These are phyloP conservation scores for Phytophthora chlamydospora DNA, from an alignment of 352 stramenopile species.

Conservation along the genomic window DNA sequence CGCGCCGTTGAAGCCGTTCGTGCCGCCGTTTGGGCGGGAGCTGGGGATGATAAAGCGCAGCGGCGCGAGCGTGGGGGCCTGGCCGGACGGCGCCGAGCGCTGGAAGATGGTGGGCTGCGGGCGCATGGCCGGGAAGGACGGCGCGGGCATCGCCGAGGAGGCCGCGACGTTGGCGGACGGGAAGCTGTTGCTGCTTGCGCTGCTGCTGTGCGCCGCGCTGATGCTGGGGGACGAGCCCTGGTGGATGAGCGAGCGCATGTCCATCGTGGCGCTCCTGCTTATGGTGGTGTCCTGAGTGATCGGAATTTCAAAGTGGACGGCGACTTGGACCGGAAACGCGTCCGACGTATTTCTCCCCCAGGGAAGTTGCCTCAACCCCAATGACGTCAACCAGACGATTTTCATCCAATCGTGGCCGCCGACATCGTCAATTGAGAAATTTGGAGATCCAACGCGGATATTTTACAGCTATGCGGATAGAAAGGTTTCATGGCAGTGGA, in stretches of 20 bases:
- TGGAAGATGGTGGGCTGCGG: constrained; percentile 42
- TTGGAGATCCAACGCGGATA: not conserved
- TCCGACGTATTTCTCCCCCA: constrained; percentile 25
- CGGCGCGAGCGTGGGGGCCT: constrained; percentile 64
- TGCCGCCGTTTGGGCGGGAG: constrained; percentile 30
- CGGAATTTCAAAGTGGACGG: constrained; percentile 30
- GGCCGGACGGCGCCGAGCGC: constrained; percentile 19
- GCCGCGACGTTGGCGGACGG: constrained; percentile 20
- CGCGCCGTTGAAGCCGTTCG: constrained; percentile 19
- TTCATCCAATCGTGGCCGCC: constrained; percentile 40
- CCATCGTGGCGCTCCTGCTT: constrained; percentile 40
- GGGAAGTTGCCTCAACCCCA: constrained; percentile 15
- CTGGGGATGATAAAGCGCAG: constrained; percentile 84
- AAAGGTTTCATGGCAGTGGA: no score
- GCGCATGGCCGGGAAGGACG: constrained; percentile 58
- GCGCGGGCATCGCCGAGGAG: constrained; percentile 43
- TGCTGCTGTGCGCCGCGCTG: constrained; percentile 5
- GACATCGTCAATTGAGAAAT: constrained; percentile 35
- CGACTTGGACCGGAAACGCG: constrained; percentile 22
- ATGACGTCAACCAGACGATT: constrained; percentile 32
- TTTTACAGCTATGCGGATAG: not conserved
- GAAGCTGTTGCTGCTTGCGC: constrained; percentile 6
- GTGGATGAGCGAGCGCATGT: constrained; percentile 82
- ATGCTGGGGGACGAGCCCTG: constrained; percentile 33
- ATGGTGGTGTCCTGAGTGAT: constrained; percentile 22